Conservation (phyloP, 768 basidiomycete species). For the Russula foetens region DNA sequence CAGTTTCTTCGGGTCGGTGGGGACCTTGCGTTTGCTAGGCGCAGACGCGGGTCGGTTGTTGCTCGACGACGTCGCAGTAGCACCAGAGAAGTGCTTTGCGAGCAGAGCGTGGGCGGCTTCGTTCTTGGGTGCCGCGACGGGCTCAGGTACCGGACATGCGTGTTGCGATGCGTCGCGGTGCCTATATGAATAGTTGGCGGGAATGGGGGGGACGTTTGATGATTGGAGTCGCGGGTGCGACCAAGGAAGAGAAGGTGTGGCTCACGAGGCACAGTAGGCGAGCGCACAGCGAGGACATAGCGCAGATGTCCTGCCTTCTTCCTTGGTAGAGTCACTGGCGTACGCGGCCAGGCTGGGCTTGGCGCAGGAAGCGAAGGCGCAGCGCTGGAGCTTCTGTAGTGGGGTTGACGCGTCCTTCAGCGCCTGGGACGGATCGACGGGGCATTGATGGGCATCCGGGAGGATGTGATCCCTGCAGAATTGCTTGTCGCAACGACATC, state of each 20-base stretch:
- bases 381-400: conserved; percentile 37
- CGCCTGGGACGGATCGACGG: conserved; percentile 16
- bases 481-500: conserved; percentile 47
- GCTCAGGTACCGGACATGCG: conserved; percentile 33
- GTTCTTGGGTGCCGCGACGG: conserved; percentile 30
- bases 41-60: conserved; percentile 12
- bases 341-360: conserved; percentile 46
- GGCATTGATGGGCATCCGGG: conserved; percentile 54
- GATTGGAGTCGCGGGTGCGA: not conserved
- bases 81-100: conserved; percentile 40
- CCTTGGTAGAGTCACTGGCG: conserved; percentile 25
- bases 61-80: conserved; percentile 11
- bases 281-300: conserved; percentile 45
- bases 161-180: conserved; percentile 65
- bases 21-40: conserved; percentile 21
- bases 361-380: conserved; percentile 42
- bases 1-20: conserved; percentile 45
- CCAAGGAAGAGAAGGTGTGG: not conserved
- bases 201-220: not conserved
- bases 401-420: not conserved
- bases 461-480: conserved; percentile 61
- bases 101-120: conserved; percentile 45
- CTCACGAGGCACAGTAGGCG: conserved; percentile 60
- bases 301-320: conserved; percentile 25
- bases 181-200: conserved; percentile 29